Conservation (phyloP, 202 grass and related monocot species). For the Tripidium arundinaceum region DNA sequence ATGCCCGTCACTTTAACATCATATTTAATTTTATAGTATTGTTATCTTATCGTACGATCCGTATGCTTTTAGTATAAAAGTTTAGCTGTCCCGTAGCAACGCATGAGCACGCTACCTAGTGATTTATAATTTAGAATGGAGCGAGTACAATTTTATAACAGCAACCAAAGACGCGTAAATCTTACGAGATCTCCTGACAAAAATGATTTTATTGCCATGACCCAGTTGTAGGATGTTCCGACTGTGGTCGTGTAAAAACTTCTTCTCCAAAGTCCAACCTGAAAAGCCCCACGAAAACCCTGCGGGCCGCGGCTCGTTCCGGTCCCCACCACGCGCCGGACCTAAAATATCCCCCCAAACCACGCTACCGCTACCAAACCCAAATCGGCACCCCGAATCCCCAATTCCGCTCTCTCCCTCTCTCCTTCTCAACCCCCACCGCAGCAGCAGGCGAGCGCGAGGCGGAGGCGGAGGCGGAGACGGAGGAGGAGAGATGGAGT, state of each 20-base stretch:
- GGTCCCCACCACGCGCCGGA: neutral
- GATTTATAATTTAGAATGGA: too few species aligned
- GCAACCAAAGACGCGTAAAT: too few species aligned
- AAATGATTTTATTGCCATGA: too few species aligned
- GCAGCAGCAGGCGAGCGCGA: conserved; percentile 22
- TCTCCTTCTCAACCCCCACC: neutral
- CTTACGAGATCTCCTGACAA: too few species aligned
- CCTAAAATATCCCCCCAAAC: conserved; percentile 41
- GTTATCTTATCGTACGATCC: too few species aligned
- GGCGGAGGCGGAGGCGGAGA: conserved; percentile 5
- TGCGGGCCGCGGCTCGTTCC: neutral
- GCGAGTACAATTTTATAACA: too few species aligned
- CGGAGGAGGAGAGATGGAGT: conserved; percentile 54
- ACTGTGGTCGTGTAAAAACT: neutral
- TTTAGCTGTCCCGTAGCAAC: too few species aligned
- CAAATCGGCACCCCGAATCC: conserved; percentile 17
- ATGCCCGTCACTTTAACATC: too few species aligned
- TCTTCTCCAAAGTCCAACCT: neutral
- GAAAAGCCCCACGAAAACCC: conserved; percentile 16
- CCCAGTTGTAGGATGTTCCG: neutral
- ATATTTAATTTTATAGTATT: too few species aligned
- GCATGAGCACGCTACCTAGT: too few species aligned
- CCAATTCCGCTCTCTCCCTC: conserved; percentile 28
- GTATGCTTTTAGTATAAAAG: too few species aligned
- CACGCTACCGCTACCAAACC: neutral